Percentiles rank a stretch among this genome's conserved stretches.
These are phyloP conservation scores for Pseudofabraea citricarpa DNA, from an alignment of 2,329 filamentous ascomycete species.

Conservation along the genomic window DNA sequence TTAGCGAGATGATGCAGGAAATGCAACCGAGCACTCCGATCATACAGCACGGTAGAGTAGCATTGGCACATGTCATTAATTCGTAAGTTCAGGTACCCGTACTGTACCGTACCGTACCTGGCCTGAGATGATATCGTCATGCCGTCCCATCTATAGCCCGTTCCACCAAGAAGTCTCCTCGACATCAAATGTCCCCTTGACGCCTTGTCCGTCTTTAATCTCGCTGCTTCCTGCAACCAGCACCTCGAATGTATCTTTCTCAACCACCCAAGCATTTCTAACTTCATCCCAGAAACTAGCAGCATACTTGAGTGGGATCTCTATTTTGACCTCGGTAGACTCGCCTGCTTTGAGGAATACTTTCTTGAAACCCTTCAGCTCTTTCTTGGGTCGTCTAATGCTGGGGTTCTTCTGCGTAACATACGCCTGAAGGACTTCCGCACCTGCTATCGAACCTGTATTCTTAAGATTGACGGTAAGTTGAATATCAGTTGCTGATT, in stretches of 20 bases:
- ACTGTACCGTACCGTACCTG: too few relatives aligned
- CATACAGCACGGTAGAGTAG: too few relatives aligned
- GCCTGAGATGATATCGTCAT: too few relatives aligned
- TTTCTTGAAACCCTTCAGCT: slow-evolving; percentile 61
- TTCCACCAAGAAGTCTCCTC: slow-evolving; percentile 60
- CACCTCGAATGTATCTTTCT: slow-evolving; percentile 59
- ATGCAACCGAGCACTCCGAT: too few relatives aligned
- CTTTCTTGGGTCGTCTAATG: slow-evolving; percentile 51
- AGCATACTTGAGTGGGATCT: slow-evolving; percentile 55
- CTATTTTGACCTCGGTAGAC: slow-evolving; percentile 47
- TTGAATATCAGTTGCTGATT: slow-evolving; percentile 36
- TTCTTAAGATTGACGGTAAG: slow-evolving; percentile 53
- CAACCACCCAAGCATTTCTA: slow-evolving; percentile 57
- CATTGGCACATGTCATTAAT: too few relatives aligned
- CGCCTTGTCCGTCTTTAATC: slow-evolving; percentile 31
- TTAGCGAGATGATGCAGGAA: too few relatives aligned
- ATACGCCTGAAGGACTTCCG: slow-evolving; percentile 53
- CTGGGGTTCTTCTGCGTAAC: slow-evolving; percentile 44
- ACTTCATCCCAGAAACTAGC: slow-evolving; percentile 66
- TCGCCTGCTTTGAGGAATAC: slow-evolving; percentile 54
- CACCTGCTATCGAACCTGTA: slow-evolving; percentile 45
- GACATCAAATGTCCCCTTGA: slow-evolving; percentile 50
- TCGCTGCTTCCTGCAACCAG: slow-evolving; percentile 53
- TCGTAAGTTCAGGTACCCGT: too few relatives aligned
- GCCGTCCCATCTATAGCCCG: slow-evolving; percentile 46